Evolutionary conservation across 2,329 filamentous ascomycete genomes (phyloP).

Genomic region (Trichophyton equinum): DNA sequence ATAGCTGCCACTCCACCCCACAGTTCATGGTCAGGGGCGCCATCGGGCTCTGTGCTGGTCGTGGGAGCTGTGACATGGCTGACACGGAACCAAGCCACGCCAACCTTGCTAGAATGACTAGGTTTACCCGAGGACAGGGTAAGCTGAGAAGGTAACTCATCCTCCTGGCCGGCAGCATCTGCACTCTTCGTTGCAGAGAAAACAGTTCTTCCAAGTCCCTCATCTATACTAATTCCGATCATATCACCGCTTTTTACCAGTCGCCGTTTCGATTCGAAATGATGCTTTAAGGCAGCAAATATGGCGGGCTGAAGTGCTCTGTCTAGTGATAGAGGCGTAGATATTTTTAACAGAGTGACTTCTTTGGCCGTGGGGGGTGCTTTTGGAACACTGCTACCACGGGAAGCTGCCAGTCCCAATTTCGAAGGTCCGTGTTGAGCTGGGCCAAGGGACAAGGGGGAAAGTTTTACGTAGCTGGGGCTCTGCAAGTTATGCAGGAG

Average conservation of each 20-base stretch:
- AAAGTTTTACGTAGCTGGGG: conserved; percentile 65
- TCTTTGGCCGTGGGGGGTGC: conserved; percentile 55
- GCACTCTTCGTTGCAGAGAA: conserved; percentile 51
- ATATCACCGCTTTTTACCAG: conserved; percentile 79
- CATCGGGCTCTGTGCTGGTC: conserved; percentile 41
- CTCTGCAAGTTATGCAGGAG: conserved; percentile 74
- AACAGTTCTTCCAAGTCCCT: conserved; percentile 66
- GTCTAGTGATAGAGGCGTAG: conserved; percentile 79
- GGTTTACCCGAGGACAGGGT: conserved; percentile 8
- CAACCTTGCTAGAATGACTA: conserved; percentile 34
- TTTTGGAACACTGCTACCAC: conserved; percentile 32
- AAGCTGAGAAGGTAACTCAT: conserved; percentile 41
- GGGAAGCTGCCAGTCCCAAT: conserved; percentile 43
- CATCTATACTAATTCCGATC: conserved; percentile 79
- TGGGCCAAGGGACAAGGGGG: conserved; percentile 38
- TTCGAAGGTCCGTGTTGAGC: conserved; percentile 39
- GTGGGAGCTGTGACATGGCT: conserved; percentile 51
- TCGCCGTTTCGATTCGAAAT: conserved; percentile 73
- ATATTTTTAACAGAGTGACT: conserved; percentile 76
- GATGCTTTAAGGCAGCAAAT: conserved; percentile 71
- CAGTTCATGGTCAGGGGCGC: conserved; percentile 51
- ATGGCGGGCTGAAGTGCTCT: conserved; percentile 72
- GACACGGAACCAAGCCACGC: conserved; percentile 85
- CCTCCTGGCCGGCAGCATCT: conserved; percentile 52
- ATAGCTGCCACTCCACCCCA: conserved; percentile 84